Percentiles rank a stretch among this genome's conserved stretches.
Evolutionary conservation across 306 rosid genomes (phyloP).

Genomic region (Delonix regia): DNA sequence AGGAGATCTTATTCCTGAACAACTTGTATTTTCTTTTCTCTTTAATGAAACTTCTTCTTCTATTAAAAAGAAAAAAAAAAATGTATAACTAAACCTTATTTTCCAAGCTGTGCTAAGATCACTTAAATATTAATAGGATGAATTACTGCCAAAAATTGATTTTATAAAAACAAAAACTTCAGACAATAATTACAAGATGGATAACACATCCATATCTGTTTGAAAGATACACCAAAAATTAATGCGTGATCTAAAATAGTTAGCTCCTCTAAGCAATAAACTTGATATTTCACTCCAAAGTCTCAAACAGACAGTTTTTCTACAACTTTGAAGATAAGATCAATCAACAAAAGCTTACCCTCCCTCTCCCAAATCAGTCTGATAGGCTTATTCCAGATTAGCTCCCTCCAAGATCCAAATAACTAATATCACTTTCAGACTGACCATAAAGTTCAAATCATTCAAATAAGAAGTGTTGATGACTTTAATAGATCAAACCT

Average conservation of each 20-base stretch:
- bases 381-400: neutral
- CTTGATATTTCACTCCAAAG: neutral
- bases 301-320: slow-evolving; percentile 2
- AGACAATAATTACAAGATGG: slow-evolving; percentile 12
- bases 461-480: neutral
- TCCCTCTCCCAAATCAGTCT: neutral
- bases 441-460: neutral
- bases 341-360: neutral
- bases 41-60: neutral
- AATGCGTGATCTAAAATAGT: neutral
- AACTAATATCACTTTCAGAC: neutral
- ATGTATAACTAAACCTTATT: slow-evolving; percentile 7
- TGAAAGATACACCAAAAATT: neutral
- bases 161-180: slow-evolving; percentile 4
- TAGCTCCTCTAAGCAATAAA: slow-evolving; percentile 8
- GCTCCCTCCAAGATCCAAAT: slow-evolving; percentile 26
- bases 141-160: neutral
- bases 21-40: neutral
- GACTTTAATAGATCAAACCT: neutral
- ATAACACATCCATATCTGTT: neutral
- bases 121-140: neutral
- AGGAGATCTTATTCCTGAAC: neutral
- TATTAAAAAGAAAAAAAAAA: neutral
- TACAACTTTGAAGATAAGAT: neutral
- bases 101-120: slow-evolving; percentile 13